Conservation (phyloP, 2,329 filamentous ascomycete genomes). For the Aureobasidium sp. region DNA sequence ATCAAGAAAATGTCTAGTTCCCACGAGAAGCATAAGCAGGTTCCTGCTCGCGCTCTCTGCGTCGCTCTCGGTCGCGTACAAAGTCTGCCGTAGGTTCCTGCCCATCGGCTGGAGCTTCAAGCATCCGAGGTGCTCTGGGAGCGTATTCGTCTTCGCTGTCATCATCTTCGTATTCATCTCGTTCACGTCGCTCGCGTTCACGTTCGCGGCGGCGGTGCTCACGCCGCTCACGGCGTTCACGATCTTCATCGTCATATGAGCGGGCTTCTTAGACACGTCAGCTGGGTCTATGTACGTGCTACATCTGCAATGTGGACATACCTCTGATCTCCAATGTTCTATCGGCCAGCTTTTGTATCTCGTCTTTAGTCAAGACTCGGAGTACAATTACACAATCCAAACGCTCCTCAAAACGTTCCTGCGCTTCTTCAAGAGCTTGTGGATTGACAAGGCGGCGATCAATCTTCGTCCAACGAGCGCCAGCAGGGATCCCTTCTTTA, state of each 20-base stretch:
- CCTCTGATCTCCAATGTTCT: slow-evolving; percentile 74
- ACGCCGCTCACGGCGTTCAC: slow-evolving; percentile 19
- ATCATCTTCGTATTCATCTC: slow-evolving; percentile 27
- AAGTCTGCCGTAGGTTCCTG: slow-evolving; percentile 12
- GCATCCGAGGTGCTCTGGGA: slow-evolving; percentile 25
- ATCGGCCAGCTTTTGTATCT: slow-evolving; percentile 80
- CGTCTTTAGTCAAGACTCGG: slow-evolving; percentile 76
- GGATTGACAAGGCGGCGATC: slow-evolving; percentile 83
- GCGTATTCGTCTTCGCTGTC: slow-evolving; percentile 29
- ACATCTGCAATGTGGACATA: slow-evolving; percentile 16
- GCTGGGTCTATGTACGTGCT: neutral
- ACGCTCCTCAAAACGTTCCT: slow-evolving; percentile 87
- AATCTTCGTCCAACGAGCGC: slow-evolving; percentile 90
- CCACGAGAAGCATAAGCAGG: slow-evolving; percentile 25
- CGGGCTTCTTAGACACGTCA: slow-evolving; percentile 22
- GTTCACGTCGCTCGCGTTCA: slow-evolving; percentile 24
- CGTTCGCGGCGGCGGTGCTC: slow-evolving; percentile 21
- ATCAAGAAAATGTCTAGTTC: slow-evolving; percentile 3
- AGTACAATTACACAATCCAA: slow-evolving; percentile 91
- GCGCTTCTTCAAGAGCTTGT: slow-evolving; percentile 74
- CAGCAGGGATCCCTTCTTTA: slow-evolving; percentile 43
- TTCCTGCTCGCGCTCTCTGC: slow-evolving; percentile 20
- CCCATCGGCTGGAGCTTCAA: slow-evolving; percentile 26
- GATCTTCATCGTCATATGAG: slow-evolving; percentile 25
- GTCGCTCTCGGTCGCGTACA: slow-evolving; percentile 14